Conservation (phyloP, 2,329 filamentous ascomycete genomes). For the Cephalotrichum gorgonifer region DNA sequence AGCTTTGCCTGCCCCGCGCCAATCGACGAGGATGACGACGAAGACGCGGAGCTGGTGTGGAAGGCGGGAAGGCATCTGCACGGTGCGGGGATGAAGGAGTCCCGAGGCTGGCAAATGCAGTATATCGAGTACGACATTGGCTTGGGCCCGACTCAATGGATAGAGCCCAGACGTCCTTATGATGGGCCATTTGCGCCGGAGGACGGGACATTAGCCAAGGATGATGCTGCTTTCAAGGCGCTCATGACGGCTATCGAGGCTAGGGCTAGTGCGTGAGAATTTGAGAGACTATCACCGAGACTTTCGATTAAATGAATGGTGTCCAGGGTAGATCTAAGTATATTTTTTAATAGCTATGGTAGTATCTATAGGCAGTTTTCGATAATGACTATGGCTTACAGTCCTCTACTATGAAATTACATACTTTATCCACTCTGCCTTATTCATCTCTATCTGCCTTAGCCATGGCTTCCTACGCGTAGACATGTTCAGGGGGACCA, state of each 20-base stretch:
- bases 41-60: not conserved
- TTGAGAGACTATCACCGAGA: too few species aligned
- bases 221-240: not conserved
- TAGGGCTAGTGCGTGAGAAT: not conserved
- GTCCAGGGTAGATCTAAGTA: too few species aligned
- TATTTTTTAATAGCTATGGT: too few species aligned
- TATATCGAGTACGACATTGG: not conserved
- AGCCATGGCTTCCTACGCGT: too few species aligned
- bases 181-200: not conserved
- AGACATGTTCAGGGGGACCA: too few species aligned
- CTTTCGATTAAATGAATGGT: too few species aligned
- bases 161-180: not conserved
- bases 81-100: not conserved
- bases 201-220: not conserved
- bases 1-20: not conserved
- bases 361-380: too few species aligned
- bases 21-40: not conserved
- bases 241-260: not conserved
- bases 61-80: not conserved
- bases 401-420: too few species aligned
- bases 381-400: too few species aligned
- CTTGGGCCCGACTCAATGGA: not conserved
- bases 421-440: too few species aligned
- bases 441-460: too few species aligned
- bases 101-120: not conserved